Conservation (phyloP, 257 asterid species). For the Plectranthus barbatus region DNA sequence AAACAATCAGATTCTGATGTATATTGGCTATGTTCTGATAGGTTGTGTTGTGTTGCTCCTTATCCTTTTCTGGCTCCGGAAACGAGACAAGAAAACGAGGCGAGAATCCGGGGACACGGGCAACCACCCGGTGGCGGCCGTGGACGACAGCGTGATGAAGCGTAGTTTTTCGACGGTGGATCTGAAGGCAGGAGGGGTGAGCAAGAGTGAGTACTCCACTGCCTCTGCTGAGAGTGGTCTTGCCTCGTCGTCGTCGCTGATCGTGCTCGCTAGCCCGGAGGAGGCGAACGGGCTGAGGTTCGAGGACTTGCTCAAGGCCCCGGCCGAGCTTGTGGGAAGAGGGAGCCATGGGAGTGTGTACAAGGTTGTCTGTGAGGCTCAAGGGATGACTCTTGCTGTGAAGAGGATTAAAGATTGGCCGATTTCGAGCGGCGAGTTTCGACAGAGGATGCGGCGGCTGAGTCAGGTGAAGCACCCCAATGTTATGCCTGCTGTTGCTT, state of each 20-base stretch:
- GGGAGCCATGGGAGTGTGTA: slow-evolving; percentile 69
- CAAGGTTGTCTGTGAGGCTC: slow-evolving; percentile 44
- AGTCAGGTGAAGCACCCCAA: slow-evolving; percentile 49
- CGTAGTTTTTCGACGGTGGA: slow-evolving; percentile 34
- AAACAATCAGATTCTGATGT: slow-evolving; percentile 50
- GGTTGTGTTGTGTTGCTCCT: slow-evolving; percentile 33
- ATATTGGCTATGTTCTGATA: slow-evolving; percentile 43
- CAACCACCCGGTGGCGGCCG: slow-evolving; percentile 15
- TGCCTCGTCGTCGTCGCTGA: slow-evolving; percentile 33
- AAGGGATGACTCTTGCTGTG: slow-evolving; percentile 43
- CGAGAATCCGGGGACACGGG: slow-evolving; percentile 14
- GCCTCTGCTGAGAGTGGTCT: slow-evolving; percentile 29
- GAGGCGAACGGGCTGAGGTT: slow-evolving; percentile 47
- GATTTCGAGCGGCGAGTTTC: slow-evolving; percentile 41
- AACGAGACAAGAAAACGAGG: slow-evolving; percentile 2
- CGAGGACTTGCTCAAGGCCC: slow-evolving; percentile 70
- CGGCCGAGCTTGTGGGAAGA: slow-evolving; percentile 77
- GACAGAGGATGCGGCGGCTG: slow-evolving; percentile 53
- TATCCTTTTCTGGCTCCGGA: slow-evolving; percentile 28
- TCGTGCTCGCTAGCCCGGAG: slow-evolving; percentile 43
- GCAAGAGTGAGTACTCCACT: slow-evolving; percentile 27
- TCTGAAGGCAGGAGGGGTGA: slow-evolving; percentile 15
- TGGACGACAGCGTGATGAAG: slow-evolving; percentile 24
- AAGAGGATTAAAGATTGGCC: slow-evolving; percentile 72
- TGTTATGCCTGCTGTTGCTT: slow-evolving; percentile 57